These are phyloP conservation scores for Rhytidiadelphus loreus DNA, from an alignment of 225 moss, liverwort and hornwort species.

Conservation along the genomic window DNA sequence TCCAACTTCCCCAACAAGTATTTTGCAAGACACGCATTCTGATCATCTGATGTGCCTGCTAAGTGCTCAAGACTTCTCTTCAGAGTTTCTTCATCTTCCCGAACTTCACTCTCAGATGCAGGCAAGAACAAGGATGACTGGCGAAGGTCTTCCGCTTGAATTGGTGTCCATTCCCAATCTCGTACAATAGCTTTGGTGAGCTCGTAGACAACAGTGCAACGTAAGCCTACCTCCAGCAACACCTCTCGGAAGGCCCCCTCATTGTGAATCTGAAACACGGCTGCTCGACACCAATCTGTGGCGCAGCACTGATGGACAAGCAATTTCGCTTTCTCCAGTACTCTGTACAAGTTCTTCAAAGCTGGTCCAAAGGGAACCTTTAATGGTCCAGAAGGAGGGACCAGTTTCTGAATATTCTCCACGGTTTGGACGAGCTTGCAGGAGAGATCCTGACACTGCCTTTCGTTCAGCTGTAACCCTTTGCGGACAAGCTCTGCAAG, in stretches of 20 bases:
- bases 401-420: not conserved
- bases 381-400: not conserved
- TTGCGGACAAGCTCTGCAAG: not conserved
- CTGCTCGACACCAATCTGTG: not conserved
- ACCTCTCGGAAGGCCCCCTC: not conserved
- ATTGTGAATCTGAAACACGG: not conserved
- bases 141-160: not conserved
- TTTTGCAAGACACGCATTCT: not conserved
- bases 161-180: not conserved
- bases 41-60: not conserved
- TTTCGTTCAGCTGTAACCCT: not conserved
- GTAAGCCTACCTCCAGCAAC: not conserved
- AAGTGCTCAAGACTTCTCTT: not conserved
- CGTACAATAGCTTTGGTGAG: not conserved
- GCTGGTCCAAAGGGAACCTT: not conserved
- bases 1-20: not conserved
- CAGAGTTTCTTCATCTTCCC: not conserved
- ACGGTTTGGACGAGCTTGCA: not conserved
- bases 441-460: not conserved
- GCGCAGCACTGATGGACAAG: not conserved
- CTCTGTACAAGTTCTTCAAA: not conserved
- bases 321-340: not conserved
- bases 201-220: not conserved
- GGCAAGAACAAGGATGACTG: not conserved
- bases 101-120: not conserved